A percentile compares a stretch with the other conserved stretches of the same genome.
Evolutionary conservation across 2,329 filamentous ascomycete genomes (phyloP).

Genomic region (Cercospora sp.): DNA sequence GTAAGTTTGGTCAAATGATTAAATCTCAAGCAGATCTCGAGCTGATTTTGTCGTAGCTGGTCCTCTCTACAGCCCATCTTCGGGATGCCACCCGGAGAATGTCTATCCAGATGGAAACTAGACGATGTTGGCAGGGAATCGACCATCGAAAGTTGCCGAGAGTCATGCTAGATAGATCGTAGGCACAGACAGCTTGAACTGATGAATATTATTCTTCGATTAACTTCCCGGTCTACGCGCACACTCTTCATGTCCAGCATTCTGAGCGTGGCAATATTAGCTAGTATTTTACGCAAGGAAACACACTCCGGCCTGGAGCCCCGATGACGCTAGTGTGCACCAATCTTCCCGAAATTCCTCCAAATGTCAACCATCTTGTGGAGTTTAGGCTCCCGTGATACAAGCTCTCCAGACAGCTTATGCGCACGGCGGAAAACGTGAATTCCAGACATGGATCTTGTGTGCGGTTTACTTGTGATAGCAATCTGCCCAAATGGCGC

Average conservation of each 20-base stretch:
- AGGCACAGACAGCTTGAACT: not conserved
- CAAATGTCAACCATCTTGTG: conserved; percentile 6
- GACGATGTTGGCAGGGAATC: not conserved
- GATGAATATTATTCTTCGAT: not conserved
- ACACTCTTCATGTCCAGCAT: not conserved
- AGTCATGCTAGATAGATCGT: not conserved
- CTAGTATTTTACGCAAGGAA: not conserved
- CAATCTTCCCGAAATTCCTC: conserved; percentile 2
- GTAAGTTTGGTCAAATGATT: not conserved
- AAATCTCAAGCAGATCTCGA: not conserved
- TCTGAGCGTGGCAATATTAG: not conserved
- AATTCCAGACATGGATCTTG: not conserved
- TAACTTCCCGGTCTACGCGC: not conserved
- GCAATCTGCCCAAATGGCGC: not conserved
- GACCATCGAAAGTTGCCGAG: not conserved
- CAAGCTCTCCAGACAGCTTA: not conserved
- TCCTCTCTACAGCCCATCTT: not conserved
- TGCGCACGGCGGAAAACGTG: not conserved
- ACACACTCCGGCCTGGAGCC: not conserved
- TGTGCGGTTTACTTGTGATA: not conserved
- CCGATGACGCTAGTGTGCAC: not conserved
- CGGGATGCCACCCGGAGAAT: not conserved
- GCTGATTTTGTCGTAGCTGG: not conserved
- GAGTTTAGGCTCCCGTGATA: not conserved
- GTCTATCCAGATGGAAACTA: not conserved